Conservation (phyloP, 2,329 filamentous ascomycete genomes). For the Penicillium brasilianum region DNA sequence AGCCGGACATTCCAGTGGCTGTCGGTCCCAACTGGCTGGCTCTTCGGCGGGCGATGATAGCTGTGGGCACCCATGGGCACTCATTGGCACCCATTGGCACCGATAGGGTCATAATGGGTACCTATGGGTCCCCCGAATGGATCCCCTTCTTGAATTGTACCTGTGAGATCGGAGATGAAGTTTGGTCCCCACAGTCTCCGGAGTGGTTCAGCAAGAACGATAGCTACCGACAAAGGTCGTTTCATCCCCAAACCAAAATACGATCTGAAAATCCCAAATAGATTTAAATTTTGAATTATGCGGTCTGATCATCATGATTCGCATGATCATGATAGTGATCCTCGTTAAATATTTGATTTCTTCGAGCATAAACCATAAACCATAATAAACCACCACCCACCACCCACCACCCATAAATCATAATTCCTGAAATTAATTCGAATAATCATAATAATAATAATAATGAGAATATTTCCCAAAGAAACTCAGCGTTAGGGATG, state of each 20-base stretch:
- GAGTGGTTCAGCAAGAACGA: neutral
- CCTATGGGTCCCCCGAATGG: neutral
- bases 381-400: no score
- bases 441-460: neutral
- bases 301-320: constrained; percentile 7
- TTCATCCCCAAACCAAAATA: no score
- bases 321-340: constrained; percentile 3
- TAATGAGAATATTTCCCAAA: no score
- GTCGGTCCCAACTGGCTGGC: neutral
- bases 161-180: constrained; percentile 1
- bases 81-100: neutral
- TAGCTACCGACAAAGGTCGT: neutral
- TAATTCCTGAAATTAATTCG: neutral
- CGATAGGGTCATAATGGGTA: no score
- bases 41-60: neutral
- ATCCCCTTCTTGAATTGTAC: neutral
- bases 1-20: constrained; percentile 32
- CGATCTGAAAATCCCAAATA: neutral
- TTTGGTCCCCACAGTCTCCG: neutral
- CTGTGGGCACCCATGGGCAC: neutral
- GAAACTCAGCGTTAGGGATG: constrained; percentile 16
- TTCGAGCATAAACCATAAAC: neutral
- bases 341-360: neutral
- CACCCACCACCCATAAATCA: neutral
- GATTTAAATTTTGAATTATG: neutral